These are phyloP conservation scores for Suhomyces choctaworum DNA, from an alignment of 1,139 yeast species.

Conservation along the genomic window DNA sequence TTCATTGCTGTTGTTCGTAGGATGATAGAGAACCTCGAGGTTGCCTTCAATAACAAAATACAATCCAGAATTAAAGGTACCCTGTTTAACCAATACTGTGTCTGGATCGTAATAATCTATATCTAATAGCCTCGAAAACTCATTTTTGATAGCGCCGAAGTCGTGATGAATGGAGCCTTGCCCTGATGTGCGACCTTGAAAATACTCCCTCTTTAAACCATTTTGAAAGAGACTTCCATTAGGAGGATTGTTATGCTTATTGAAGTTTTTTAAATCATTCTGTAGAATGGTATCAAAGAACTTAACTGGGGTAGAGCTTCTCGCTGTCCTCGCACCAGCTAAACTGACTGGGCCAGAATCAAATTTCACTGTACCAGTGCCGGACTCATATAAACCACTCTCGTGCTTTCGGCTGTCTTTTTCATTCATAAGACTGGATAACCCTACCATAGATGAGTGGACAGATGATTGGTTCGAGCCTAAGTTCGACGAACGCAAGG, in stretches of 20 bases:
- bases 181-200: background rate
- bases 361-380: constrained; percentile 20
- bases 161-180: constrained; percentile 3
- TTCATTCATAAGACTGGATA: constrained; percentile 26
- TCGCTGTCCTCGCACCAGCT: constrained; percentile 11
- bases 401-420: constrained; percentile 11
- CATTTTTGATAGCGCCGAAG: constrained; percentile 54
- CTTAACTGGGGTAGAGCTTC: constrained; percentile 23
- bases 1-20: constrained; percentile 12
- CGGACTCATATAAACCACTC: constrained; percentile 21
- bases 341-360: constrained; percentile 22
- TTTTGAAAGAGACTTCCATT: too few relatives aligned
- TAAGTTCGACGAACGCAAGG: constrained; percentile 10
- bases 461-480: constrained; percentile 24
- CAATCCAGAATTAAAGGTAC: constrained; percentile 69
- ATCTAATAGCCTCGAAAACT: constrained; percentile 64
- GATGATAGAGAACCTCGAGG: constrained; percentile 55
- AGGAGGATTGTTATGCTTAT: background rate
- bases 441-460: constrained; percentile 32
- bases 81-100: constrained; percentile 59
- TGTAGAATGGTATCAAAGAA: constrained; percentile 33
- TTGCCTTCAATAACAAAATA: constrained; percentile 78
- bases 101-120: constrained; percentile 58
- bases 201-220: background rate
- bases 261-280: constrained; percentile 14